These are phyloP conservation scores for Achaetomium macrosporum DNA, from an alignment of 2,329 filamentous ascomycete genomes.

Conservation along the genomic window DNA sequence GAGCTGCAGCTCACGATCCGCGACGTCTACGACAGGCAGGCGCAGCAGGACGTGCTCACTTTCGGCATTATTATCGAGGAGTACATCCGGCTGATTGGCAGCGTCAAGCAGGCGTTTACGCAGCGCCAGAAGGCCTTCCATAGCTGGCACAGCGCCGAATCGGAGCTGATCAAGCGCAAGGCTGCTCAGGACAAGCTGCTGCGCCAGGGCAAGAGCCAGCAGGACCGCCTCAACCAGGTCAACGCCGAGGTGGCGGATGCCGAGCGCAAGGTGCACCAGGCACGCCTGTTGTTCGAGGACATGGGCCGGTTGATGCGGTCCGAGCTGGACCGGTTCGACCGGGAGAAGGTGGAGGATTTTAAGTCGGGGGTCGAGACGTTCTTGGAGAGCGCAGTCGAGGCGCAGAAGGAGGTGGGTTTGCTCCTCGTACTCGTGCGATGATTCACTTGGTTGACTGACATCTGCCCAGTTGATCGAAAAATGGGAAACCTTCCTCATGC, in stretches of 20 bases:
- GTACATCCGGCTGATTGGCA: slow-evolving; percentile 93
- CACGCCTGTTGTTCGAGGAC: slow-evolving; percentile 85
- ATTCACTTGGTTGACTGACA: slow-evolving; percentile 23
- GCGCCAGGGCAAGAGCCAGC: slow-evolving; percentile 88
- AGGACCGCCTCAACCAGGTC: slow-evolving; percentile 89
- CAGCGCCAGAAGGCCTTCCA: slow-evolving; percentile 96
- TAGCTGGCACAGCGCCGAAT: slow-evolving; percentile 86
- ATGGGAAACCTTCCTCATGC: slow-evolving; percentile 97
- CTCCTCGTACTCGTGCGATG: not conserved
- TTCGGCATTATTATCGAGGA: slow-evolving; percentile 97
- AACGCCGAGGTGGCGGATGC: slow-evolving; percentile 91
- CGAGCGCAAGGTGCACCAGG: slow-evolving; percentile 87
- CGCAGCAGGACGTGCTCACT: slow-evolving; percentile 92
- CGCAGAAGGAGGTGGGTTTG: slow-evolving; percentile 84
- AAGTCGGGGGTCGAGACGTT: slow-evolving; percentile 98
- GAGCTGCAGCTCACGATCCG: slow-evolving; percentile 90
- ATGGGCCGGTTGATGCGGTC: slow-evolving; percentile 91
- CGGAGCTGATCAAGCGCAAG: slow-evolving; percentile 85
- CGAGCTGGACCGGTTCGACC: slow-evolving; percentile 90
- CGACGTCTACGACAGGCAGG: slow-evolving; percentile 93
- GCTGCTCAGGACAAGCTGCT: slow-evolving; percentile 88
- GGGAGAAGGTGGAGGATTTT: slow-evolving; percentile 98
- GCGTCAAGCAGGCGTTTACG: slow-evolving; percentile 85
- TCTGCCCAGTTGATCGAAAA: slow-evolving; percentile 62
- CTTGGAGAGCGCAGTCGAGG: slow-evolving; percentile 91